Percentiles rank a stretch among this genome's conserved stretches.
phyloP scores from a whole-genome alignment of 352 stramenopile genomes.

The Blastocystis sp. region DNA sequence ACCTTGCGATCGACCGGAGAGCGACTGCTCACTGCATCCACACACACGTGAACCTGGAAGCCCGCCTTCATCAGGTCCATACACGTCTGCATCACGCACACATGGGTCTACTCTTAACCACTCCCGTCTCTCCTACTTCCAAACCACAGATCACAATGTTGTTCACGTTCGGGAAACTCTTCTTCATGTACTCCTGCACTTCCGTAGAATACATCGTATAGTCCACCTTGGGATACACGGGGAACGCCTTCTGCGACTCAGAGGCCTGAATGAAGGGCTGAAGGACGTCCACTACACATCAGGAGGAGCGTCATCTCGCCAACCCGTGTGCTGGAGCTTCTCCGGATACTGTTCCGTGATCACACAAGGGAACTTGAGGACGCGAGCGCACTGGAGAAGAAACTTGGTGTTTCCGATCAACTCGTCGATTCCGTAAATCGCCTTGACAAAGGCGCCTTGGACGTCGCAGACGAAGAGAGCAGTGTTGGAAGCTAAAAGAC shows the following conservation, averaged over 20 bases:
- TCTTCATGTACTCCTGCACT: slow-evolving; percentile 65
- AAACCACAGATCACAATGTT: slow-evolving; percentile 75
- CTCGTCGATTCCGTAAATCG: slow-evolving; percentile 70
- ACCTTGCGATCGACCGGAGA: slow-evolving; percentile 69
- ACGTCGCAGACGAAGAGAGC: slow-evolving; percentile 73
- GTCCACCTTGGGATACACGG: slow-evolving; percentile 62
- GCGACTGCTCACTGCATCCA: slow-evolving; percentile 73
- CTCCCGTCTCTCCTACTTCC: slow-evolving; percentile 58
- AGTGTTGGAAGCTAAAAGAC: slow-evolving; percentile 22
- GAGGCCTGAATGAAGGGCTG: slow-evolving; percentile 11
- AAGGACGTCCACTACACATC: slow-evolving; percentile 25
- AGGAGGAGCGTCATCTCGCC: not conserved
- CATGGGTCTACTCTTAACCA: slow-evolving; percentile 62
- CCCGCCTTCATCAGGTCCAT: slow-evolving; percentile 72
- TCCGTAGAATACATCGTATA: slow-evolving; percentile 76
- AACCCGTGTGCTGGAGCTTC: slow-evolving; percentile 67
- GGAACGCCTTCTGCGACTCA: slow-evolving; percentile 67
- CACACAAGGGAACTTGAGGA: slow-evolving; percentile 69
- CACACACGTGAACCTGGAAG: slow-evolving; percentile 73
- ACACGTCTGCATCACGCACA: slow-evolving; percentile 76
- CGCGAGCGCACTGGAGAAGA: slow-evolving; percentile 64
- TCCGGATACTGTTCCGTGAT: slow-evolving; percentile 72
- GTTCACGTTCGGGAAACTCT: slow-evolving; percentile 62
- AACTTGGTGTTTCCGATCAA: slow-evolving; percentile 7
- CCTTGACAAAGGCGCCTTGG: slow-evolving; percentile 71